These are phyloP conservation scores for Albugo laibachii DNA, from an alignment of 352 stramenopile genomes.

Conservation along the genomic window DNA sequence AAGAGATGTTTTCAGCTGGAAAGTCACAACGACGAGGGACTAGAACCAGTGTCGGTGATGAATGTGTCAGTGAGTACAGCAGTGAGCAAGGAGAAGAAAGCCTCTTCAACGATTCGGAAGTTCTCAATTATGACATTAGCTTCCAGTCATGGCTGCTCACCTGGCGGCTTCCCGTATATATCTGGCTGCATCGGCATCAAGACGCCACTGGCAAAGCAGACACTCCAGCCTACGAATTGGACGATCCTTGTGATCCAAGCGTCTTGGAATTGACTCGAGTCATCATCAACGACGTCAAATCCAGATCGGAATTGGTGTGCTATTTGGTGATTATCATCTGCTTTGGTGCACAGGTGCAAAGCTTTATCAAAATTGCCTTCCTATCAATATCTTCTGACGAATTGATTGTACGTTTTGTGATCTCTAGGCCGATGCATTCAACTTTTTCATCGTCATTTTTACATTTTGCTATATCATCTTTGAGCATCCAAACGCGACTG, in stretches of 20 bases:
- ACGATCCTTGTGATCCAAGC: conserved; percentile 53
- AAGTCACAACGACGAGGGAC: no score
- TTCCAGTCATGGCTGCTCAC: conserved; percentile 13
- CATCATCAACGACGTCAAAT: conserved; percentile 15
- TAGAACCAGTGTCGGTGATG: conserved; percentile 16
- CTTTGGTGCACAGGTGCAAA: conserved; percentile 64
- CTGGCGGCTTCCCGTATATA: conserved; percentile 48
- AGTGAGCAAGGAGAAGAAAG: conserved; percentile 74
- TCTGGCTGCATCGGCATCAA: conserved; percentile 39
- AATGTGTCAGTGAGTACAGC: conserved; percentile 62
- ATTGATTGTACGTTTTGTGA: background rate
- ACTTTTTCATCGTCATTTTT: conserved; percentile 49
- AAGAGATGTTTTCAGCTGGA: conserved; percentile 10
- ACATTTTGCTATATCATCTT: conserved; percentile 51
- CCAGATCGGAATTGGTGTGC: conserved; percentile 42
- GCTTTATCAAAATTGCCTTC: conserved; percentile 13
- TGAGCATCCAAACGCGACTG: conserved; percentile 49
- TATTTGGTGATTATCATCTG: conserved; percentile 40
- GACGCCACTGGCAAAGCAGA: conserved; percentile 55
- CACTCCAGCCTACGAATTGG: conserved; percentile 42
- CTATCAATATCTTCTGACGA: background rate
- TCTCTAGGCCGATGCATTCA: conserved; percentile 63
- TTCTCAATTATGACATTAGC: conserved; percentile 38
- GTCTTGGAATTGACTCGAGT: conserved; percentile 33
- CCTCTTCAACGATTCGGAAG: conserved; percentile 52